phyloP scores from a whole-genome alignment of 208 protist genomes.

The Trichomonas tenax region DNA sequence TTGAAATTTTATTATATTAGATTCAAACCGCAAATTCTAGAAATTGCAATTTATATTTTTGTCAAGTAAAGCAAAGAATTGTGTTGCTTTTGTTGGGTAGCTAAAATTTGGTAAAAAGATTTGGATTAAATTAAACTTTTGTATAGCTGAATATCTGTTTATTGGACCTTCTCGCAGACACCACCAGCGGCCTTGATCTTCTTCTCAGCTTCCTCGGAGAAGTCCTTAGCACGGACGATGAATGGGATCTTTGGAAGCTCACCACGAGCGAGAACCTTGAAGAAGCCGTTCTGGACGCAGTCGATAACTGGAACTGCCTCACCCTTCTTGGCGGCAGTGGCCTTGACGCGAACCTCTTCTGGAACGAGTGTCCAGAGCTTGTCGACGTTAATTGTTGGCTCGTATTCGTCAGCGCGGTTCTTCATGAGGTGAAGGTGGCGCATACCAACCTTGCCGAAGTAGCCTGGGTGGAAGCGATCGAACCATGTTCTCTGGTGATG shows the following conservation, averaged over 20 bases:
- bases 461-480: slow-evolving; percentile 92
- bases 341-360: slow-evolving; percentile 54
- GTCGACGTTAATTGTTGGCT: slow-evolving; percentile 94
- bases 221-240: slow-evolving; percentile 97
- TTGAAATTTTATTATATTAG: too few relatives aligned
- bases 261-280: slow-evolving; percentile 98
- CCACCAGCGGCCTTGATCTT: slow-evolving; percentile 98
- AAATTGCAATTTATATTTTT: too few relatives aligned
- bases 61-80: too few relatives aligned
- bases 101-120: background rate
- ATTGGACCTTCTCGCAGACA: background rate
- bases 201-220: slow-evolving; percentile 89
- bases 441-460: slow-evolving; percentile 99
- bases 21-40: too few relatives aligned
- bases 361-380: slow-evolving; percentile 90
- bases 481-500: slow-evolving; percentile 98
- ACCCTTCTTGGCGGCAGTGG: slow-evolving; percentile 53
- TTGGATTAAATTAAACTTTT: background rate
- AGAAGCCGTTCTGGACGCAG: slow-evolving; percentile 77
- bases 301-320: slow-evolving; percentile 91
- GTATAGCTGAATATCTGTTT: background rate
- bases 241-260: slow-evolving; percentile 77
- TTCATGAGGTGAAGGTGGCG: slow-evolving; percentile 82
- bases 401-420: slow-evolving; percentile 57
- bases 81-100: background rate